Evolutionary conservation across 805 yeast genomes (phyloP), one percentile per base, ranked within the genome.

Genomic region (Yamadazyma nakazawae): DNA sequence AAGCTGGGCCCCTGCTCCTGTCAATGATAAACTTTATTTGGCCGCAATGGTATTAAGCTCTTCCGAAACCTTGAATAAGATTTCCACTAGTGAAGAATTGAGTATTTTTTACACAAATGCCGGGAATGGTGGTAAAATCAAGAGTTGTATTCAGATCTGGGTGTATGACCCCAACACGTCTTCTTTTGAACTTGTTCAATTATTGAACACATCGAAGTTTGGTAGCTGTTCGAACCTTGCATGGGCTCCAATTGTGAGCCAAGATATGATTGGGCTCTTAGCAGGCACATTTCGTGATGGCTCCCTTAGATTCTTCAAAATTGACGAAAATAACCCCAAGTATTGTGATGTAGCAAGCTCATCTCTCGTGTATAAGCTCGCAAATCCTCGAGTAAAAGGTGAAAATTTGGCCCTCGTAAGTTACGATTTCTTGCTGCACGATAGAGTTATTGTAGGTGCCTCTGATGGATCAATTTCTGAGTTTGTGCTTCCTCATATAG

Each of bases 231-330:
- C 68, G 38, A 64, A 68, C 41, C 51, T 78, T 30, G 55, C 60
- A n/a, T 72, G 74, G 78, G 53, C 63, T 16, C 70, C 77, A 1
- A 46, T 62, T 42, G 61, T 63, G 45, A 69, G 58, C 41, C 53
- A 54, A 50, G 53, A 45, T 2, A 32, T 41, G 7, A 38, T 75
- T 13, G 81, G 81, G 2, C 66, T 75, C 0, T 53, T 83, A n/a
- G 74, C 74, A 5, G 81, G 79, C 10, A 68, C 70, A 0, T 79
- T 80, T 50, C 78, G 78, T 35, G 85, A 81, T 59, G 91, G 91
- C 0, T 59, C 67, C 5, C 59, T 81, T 4, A 80, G 79, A 46
- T 55, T 82, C 5, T 57, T 82, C 14, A 70, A 70, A 40, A 55
- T 81, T 0, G 60, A 58, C 17, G 18, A 2, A 5, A 56, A 42